phyloP scores from a whole-genome alignment of 208 protist species.

The Leishmania tropica region DNA sequence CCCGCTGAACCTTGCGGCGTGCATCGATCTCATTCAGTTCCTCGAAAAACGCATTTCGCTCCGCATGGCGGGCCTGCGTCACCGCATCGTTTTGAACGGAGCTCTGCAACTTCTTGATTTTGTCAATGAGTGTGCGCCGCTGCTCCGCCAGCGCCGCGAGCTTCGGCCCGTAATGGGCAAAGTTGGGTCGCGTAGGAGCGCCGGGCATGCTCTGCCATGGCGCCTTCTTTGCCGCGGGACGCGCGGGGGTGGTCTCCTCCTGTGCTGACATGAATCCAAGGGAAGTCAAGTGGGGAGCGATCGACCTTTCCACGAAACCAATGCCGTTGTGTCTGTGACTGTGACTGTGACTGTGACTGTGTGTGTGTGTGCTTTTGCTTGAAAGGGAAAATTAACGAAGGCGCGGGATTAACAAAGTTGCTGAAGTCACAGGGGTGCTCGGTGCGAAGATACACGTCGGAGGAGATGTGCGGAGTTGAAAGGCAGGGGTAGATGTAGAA shows the following conservation, averaged over 20 bases:
- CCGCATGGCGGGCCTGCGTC: slow-evolving; percentile 30
- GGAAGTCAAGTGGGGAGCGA: neutral
- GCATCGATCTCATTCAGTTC: slow-evolving; percentile 61
- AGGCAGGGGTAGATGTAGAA: neutral
- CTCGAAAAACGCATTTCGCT: slow-evolving; percentile 48
- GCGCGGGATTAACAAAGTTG: neutral
- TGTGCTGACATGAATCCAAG: slow-evolving; percentile 12
- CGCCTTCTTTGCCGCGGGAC: slow-evolving; percentile 7
- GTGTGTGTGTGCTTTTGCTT: no score
- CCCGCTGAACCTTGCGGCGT: slow-evolving; percentile 47
- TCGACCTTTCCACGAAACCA: neutral
- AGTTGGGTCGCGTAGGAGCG: slow-evolving; percentile 56
- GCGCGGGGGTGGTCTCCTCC: neutral
- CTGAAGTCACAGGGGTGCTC: neutral
- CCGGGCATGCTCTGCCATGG: slow-evolving; percentile 69
- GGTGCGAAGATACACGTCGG: neutral
- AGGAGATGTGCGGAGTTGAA: neutral
- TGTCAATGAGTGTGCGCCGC: slow-evolving; percentile 45
- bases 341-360: no score
- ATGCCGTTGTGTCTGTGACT: neutral
- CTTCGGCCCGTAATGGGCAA: slow-evolving; percentile 38
- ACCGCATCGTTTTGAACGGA: slow-evolving; percentile 41
- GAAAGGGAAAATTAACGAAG: no score
- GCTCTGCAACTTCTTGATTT: slow-evolving; percentile 72
- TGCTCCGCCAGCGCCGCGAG: slow-evolving; percentile 46